A percentile compares a stretch with the other conserved stretches of the same genome.
These are phyloP conservation scores for Trichoderma simmonsii DNA, from an alignment of 2,329 filamentous ascomycete genomes.

Conservation along the genomic window DNA sequence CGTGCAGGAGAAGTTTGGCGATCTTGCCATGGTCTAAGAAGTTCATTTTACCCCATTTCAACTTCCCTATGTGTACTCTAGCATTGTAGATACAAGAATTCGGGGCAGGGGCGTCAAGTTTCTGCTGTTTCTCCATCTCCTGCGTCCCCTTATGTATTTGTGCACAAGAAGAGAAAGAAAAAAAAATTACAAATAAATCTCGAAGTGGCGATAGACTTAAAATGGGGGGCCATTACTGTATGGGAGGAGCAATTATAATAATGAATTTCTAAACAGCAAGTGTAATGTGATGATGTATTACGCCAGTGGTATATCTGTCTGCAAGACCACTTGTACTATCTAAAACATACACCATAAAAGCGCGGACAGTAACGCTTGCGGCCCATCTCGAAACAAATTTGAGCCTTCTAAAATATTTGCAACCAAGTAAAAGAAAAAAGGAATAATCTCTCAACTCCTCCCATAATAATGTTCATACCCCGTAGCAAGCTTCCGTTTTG, in stretches of 20 bases:
- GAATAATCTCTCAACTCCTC: conserved; percentile 23
- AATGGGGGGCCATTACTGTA: not conserved
- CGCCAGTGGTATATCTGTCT: not conserved
- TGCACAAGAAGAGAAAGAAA: not conserved
- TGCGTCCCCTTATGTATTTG: conserved; percentile 2
- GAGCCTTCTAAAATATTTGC: conserved; percentile 20
- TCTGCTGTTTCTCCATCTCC: conserved; percentile 31
- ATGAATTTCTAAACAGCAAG: conserved; percentile 1
- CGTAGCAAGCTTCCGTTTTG: conserved; percentile 3
- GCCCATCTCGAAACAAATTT: conserved; percentile 12
- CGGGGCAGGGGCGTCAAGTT: conserved; percentile 31
- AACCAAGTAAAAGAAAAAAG: conserved; percentile 7
- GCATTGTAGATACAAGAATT: conserved; percentile 64
- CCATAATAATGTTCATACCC: conserved; percentile 24
- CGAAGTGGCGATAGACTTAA: not conserved
- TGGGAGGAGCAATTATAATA: conserved; percentile 5
- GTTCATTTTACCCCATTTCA: conserved; percentile 34
- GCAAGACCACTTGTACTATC: not conserved
- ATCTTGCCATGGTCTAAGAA: conserved; percentile 87
- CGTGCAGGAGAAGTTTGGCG: conserved; percentile 93
- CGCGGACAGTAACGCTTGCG: not conserved
- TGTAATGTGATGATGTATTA: not conserved
- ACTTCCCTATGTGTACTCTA: conserved; percentile 62
- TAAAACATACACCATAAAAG: conserved; percentile 9
- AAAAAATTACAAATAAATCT: not conserved